These are phyloP conservation scores for Neurospora africana DNA, from an alignment of 495 filamentous ascomycete species.

Conservation along the genomic window DNA sequence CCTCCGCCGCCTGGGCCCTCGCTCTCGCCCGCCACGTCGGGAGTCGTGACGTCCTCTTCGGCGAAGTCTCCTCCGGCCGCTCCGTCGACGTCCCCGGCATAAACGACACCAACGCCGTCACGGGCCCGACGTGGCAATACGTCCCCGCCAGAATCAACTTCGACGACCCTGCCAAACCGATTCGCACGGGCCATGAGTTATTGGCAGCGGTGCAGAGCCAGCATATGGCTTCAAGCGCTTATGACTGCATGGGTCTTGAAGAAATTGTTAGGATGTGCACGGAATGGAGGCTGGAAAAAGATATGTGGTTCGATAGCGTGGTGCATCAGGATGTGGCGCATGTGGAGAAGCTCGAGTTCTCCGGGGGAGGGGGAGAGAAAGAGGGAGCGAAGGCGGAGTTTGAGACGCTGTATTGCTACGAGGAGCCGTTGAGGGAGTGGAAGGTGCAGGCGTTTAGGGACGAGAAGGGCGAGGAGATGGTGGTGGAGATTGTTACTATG, in stretches of 20 bases:
- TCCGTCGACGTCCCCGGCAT: slow-evolving; percentile 39
- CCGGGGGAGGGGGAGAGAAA: slow-evolving; percentile 29
- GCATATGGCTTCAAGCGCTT: slow-evolving; percentile 24
- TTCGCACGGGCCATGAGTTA: slow-evolving; percentile 21
- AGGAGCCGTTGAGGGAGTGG: slow-evolving; percentile 35
- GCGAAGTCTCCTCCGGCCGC: slow-evolving; percentile 49
- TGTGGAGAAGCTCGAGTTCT: slow-evolving; percentile 28
- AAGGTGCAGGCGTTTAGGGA: slow-evolving; percentile 34
- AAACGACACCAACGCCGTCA: slow-evolving; percentile 32
- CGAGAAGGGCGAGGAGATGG: slow-evolving; percentile 24
- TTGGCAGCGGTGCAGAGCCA: slow-evolving; percentile 27
- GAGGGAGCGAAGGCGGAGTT: slow-evolving; percentile 17
- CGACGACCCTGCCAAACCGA: neutral
- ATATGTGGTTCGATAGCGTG: slow-evolving; percentile 31
- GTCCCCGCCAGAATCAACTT: slow-evolving; percentile 29
- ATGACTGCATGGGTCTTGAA: slow-evolving; percentile 27
- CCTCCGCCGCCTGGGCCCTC: slow-evolving; percentile 54
- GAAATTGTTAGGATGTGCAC: slow-evolving; percentile 24
- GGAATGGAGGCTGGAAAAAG: slow-evolving; percentile 7
- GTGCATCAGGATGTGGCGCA: slow-evolving; percentile 39
- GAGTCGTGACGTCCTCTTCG: slow-evolving; percentile 47
- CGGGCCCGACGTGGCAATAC: slow-evolving; percentile 36
- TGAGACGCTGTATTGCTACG: slow-evolving; percentile 34
- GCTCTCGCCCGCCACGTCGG: slow-evolving; percentile 41
- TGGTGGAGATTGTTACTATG: slow-evolving; percentile 34